A percentile compares a stretch with the other conserved stretches of the same genome.
Evolutionary conservation across 495 filamentous ascomycete species (phyloP).

Genomic region (Lasiosphaeria hispida): DNA sequence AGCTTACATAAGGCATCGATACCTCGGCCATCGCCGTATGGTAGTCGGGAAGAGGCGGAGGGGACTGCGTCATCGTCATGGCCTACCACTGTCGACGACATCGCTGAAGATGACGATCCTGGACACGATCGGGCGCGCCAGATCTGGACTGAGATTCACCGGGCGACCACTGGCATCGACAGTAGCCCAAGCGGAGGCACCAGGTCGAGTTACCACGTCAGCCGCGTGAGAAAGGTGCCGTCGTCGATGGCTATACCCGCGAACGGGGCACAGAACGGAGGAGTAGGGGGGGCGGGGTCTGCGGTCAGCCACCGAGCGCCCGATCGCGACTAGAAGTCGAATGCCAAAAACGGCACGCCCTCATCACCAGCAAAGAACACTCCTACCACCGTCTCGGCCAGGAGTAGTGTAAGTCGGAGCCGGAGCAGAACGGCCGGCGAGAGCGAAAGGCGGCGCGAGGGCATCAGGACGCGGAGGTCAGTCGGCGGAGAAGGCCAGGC

Average conservation of each 20-base stretch:
- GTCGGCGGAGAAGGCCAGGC: not conserved
- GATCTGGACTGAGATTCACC: conserved; percentile 48
- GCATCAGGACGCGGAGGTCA: not conserved
- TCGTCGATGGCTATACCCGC: not conserved
- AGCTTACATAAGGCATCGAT: conserved; percentile 22
- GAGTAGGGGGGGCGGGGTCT: not conserved
- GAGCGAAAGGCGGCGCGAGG: not conserved
- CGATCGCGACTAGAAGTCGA: not conserved
- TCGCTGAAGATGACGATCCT: conserved; percentile 13
- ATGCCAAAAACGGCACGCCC: too few relatives aligned
- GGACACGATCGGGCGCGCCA: conserved; percentile 42
- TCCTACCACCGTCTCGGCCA: not conserved
- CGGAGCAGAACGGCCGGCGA: not conserved
- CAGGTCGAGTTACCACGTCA: conserved; percentile 23
- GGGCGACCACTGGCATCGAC: conserved; percentile 26
- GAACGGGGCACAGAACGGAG: not conserved
- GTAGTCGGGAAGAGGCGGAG: too few relatives aligned
- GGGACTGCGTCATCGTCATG: not conserved
- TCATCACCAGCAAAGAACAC: not conserved
- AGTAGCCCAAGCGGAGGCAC: not conserved
- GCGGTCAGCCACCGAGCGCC: not conserved
- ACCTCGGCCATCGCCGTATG: not conserved
- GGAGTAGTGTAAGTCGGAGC: not conserved
- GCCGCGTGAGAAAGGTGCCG: conserved; percentile 19
- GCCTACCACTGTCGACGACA: conserved; percentile 2